Conservation (phyloP, 768 basidiomycete genomes). For the Boletales sp. region DNA sequence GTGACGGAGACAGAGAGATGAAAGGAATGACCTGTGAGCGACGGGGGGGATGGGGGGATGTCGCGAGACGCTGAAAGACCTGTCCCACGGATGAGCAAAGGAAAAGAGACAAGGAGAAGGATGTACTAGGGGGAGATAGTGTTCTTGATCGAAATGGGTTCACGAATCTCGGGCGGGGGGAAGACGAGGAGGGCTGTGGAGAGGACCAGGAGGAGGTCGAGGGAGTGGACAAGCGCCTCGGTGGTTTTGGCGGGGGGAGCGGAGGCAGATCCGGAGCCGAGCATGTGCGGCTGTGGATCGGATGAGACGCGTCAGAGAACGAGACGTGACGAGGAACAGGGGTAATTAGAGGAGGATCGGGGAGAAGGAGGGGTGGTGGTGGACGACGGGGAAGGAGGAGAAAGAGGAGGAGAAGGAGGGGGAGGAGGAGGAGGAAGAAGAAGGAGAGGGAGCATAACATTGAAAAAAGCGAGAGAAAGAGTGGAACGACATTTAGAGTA, state of each 20-base stretch:
- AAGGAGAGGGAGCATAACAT: constrained; percentile 7
- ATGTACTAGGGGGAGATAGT: background rate
- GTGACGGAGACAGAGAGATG: background rate
- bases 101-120: constrained; percentile 1
- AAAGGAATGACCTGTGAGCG: background rate
- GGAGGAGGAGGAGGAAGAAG: background rate
- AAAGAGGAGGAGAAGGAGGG: background rate
- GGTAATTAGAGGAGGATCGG: background rate
- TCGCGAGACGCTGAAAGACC: background rate
- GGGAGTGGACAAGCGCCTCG: too few relatives aligned
- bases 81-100: background rate
- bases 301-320: too few relatives aligned
- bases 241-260: too few relatives aligned
- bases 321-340: too few relatives aligned
- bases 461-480: background rate
- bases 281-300: too few relatives aligned
- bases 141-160: too few relatives aligned
- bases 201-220: too few relatives aligned
- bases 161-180: background rate
- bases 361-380: constrained; percentile 17
- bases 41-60: too few relatives aligned
- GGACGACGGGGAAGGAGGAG: background rate
- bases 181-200: too few relatives aligned
- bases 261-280: too few relatives aligned
- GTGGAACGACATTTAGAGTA: constrained; percentile 18